These are phyloP conservation scores for Pseudogymnoascus sp. DNA, from an alignment of 2,329 filamentous ascomycete genomes.

Conservation along the genomic window DNA sequence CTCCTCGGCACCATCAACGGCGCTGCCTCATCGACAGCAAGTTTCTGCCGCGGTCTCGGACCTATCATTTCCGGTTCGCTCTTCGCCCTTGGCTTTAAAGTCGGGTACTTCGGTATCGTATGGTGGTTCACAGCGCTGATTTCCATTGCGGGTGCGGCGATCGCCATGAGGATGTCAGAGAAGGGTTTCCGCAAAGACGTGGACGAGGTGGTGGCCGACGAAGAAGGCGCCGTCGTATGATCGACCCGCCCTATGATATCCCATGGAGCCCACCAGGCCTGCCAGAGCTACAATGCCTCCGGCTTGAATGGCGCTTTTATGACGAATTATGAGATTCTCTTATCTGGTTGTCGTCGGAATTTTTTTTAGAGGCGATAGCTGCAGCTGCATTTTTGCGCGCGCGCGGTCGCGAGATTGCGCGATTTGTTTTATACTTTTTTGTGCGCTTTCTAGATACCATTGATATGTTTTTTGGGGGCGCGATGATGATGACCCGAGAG, in stretches of 20 bases:
- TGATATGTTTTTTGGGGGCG: not conserved
- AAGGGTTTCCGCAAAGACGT: not conserved
- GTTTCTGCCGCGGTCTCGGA: slow-evolving; percentile 79
- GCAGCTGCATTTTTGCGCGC: not conserved
- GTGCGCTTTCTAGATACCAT: slow-evolving; percentile 7
- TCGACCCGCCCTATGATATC: not conserved
- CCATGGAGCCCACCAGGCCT: not conserved
- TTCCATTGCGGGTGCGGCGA: slow-evolving; percentile 62
- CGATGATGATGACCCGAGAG: not conserved
- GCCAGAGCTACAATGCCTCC: not conserved
- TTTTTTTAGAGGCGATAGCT: not conserved
- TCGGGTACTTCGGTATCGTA: slow-evolving; percentile 78
- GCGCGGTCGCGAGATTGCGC: not conserved
- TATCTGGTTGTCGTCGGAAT: not conserved
- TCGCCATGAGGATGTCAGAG: not conserved
- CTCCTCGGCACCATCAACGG: slow-evolving; percentile 91
- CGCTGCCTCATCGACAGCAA: slow-evolving; percentile 83
- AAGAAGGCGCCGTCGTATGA: not conserved
- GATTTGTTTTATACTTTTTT: not conserved
- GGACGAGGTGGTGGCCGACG: not conserved
- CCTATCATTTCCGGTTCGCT: slow-evolving; percentile 82
- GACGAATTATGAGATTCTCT: slow-evolving; percentile 1
- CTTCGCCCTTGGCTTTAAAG: slow-evolving; percentile 71
- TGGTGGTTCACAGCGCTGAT: slow-evolving; percentile 89
- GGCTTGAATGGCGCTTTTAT: not conserved